A percentile compares a stretch with the other conserved stretches of the same genome.
These are phyloP conservation scores for Botrytis deweyae DNA, from an alignment of 2,329 filamentous ascomycete species.

Conservation along the genomic window DNA sequence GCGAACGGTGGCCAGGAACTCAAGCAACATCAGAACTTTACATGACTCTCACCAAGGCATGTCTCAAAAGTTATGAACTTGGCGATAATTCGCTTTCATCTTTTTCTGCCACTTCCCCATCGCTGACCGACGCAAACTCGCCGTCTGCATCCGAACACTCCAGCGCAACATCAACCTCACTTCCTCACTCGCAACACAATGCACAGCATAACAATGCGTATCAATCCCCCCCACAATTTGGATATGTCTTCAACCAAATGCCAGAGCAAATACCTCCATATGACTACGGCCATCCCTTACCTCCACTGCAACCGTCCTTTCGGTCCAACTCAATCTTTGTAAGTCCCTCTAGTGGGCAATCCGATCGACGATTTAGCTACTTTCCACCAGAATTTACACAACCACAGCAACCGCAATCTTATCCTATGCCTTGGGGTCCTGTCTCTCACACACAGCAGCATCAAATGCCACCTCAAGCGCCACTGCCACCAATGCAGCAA, in stretches of 20 bases:
- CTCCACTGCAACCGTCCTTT: conserved; percentile 50
- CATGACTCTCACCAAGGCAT: conserved; percentile 78
- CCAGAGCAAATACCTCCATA: conserved; percentile 46
- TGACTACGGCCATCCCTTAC: conserved; percentile 30
- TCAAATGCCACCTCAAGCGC: conserved; percentile 23
- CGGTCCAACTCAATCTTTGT: conserved; percentile 67
- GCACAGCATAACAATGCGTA: conserved; percentile 20
- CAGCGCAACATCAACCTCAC: conserved; percentile 40
- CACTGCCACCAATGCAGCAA: conserved; percentile 24
- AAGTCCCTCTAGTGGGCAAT: conserved; percentile 53
- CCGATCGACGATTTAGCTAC: conserved; percentile 60
- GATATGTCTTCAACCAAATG: conserved; percentile 56
- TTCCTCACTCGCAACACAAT: conserved; percentile 43
- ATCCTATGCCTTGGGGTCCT: conserved; percentile 38
- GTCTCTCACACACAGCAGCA: conserved; percentile 23
- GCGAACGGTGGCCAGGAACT: conserved; percentile 89
- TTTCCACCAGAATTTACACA: conserved; percentile 56
- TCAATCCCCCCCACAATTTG: conserved; percentile 52
- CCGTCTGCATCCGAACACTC: conserved; percentile 47
- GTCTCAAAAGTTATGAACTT: conserved; percentile 80
- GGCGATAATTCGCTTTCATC: conserved; percentile 49
- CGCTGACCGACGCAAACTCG: conserved; percentile 46
- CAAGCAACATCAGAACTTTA: conserved; percentile 83
- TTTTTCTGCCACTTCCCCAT: conserved; percentile 46
- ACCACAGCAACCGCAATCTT: conserved; percentile 32